These are phyloP conservation scores for Eimeria zaria DNA, from an alignment of 169 alveolate genomes.

Conservation along the genomic window DNA sequence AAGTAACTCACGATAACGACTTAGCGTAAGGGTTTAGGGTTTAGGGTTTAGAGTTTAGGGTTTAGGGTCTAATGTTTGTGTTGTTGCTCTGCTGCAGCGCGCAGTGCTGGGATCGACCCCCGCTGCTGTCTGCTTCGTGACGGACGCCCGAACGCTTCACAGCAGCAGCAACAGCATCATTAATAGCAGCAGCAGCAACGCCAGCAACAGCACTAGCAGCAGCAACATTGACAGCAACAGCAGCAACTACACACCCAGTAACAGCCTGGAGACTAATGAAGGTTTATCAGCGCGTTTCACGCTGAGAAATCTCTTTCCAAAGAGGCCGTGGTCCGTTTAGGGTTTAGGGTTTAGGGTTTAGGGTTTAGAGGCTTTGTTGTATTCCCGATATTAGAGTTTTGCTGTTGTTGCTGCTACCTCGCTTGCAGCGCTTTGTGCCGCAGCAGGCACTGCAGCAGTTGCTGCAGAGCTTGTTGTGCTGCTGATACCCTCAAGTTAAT, in stretches of 20 bases:
- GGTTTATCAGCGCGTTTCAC: not conserved
- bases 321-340: conserved; percentile 68
- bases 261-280: not conserved
- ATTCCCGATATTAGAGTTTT: no score
- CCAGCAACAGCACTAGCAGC: conserved; percentile 16
- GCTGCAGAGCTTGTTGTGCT: not conserved
- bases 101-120: conserved; percentile 61
- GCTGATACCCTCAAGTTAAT: not conserved
- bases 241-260: not conserved
- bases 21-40: conserved; percentile 53
- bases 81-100: conserved; percentile 24
- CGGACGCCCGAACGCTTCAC: conserved; percentile 30
- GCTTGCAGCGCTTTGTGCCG: not conserved
- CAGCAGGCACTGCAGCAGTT: not conserved
- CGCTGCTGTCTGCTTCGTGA: conserved; percentile 43
- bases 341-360: conserved; percentile 1
- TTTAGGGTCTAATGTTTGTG: conserved; percentile 27
- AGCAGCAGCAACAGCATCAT: conserved; percentile 56
- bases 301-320: conserved; percentile 20
- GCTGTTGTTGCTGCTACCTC: conserved; percentile 7
- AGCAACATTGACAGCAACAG: conserved; percentile 1
- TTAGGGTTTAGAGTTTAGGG: conserved; percentile 50
- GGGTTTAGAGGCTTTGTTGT: not conserved
- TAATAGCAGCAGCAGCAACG: conserved; percentile 22
- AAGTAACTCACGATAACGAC: not conserved